Base-by-base conservation (phyloP, 345 rosid genomes). In the Camelina neglecta region DNA sequence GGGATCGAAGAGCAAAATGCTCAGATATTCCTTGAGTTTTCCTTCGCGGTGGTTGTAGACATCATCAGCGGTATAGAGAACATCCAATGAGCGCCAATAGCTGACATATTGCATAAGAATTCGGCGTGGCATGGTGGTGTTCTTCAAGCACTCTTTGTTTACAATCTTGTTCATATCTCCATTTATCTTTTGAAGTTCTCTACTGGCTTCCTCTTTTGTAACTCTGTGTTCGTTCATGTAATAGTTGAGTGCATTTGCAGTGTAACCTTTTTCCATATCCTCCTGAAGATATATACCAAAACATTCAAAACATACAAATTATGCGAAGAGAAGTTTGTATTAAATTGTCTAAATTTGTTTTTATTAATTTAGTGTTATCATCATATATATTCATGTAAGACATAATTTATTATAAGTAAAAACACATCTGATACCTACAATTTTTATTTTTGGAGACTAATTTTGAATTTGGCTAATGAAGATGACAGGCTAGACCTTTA, bases 201-300 rank as follows among this genome's bases (percentile, higher is more conserved):
- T 35, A 35, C 2, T 4, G 12, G 45, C 48, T 29, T 50, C 45
- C 10, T 67, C 72, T 50, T 67, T 33, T 41, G 67, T 48, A 5
- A 39, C 41, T 57, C 55, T 53, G 16, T 75, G 48, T 11, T 47
- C 24, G 20, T 49, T 67, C 26, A 75, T 75, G 33, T 67, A 75
- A 39, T 49, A 67, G 72, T 58, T 59, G 4, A 75, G 20, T 26
- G 67, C 73, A 38, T 58, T 66, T 24, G 60, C 60, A 21, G 68
- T 60, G 35, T 75, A 59, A 8, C 79, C 73, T 58, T 50, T 75
- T 11, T 62, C 41, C 59, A 57, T 69, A 82, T 79, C 76, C 80
- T 83, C 86, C 77, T 64, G 50, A 74, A 15, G 20, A 47, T 47
- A 6, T 6, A 6, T 45, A 47, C 20, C 51, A 26, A 47, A 47